phyloP scores from a whole-genome alignment of 2,329 filamentous ascomycete genomes.

The Claviceps sp. region DNA sequence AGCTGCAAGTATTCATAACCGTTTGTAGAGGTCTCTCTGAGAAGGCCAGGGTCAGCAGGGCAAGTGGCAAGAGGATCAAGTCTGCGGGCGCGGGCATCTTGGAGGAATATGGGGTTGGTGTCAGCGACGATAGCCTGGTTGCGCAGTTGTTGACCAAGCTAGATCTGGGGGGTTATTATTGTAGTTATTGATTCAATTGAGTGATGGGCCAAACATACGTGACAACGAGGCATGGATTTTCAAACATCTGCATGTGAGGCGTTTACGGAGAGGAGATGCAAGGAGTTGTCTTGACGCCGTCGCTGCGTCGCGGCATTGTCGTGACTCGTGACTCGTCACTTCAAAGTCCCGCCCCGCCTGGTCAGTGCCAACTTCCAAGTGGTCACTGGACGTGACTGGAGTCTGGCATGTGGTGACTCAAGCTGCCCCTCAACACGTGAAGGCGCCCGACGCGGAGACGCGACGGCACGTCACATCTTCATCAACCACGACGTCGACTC shows the following conservation, averaged over 20 bases:
- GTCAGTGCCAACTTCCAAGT: neutral
- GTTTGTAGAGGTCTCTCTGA: conserved; percentile 57
- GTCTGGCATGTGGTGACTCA: neutral
- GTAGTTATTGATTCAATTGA: conserved; percentile 10
- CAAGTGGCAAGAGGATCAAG: conserved; percentile 11
- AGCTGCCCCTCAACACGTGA: neutral
- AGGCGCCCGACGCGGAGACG: neutral
- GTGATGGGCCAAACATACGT: neutral
- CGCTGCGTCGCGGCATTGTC: neutral
- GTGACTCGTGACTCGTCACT: too few relatives aligned
- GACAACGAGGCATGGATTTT: too few relatives aligned
- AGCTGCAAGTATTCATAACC: conserved; percentile 59
- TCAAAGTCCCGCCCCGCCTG: too few relatives aligned
- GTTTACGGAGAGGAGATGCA: too few relatives aligned
- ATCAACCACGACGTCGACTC: neutral
- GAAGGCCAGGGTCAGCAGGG: conserved; percentile 34
- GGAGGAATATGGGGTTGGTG: conserved; percentile 21
- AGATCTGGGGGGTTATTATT: conserved; percentile 59
- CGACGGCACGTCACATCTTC: neutral
- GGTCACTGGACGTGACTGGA: too few relatives aligned
- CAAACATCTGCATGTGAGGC: too few relatives aligned
- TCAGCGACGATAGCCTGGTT: conserved; percentile 43
- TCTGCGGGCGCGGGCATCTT: conserved; percentile 6
- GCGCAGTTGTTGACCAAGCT: conserved; percentile 54
- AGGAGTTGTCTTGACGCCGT: neutral